Conservation (phyloP, 2,329 filamentous ascomycete species). For the Fusarium albosuccineum region DNA sequence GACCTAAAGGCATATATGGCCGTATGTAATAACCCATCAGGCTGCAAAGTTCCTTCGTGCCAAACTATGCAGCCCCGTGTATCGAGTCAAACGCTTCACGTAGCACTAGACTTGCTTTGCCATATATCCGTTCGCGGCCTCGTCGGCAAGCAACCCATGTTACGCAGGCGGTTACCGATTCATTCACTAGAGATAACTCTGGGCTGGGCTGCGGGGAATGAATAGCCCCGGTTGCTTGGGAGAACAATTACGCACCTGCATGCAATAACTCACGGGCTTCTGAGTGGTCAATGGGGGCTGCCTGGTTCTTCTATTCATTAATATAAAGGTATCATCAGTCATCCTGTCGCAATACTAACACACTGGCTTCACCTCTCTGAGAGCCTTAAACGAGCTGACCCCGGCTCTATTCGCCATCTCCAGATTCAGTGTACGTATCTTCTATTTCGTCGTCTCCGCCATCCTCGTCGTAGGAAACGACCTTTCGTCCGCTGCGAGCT, state of each 20-base stretch:
- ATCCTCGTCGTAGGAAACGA: conserved; percentile 28
- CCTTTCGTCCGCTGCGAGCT: conserved; percentile 32
- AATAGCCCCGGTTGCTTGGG: neutral
- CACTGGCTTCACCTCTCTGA: neutral
- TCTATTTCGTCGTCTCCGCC: conserved; percentile 25
- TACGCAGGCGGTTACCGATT: no score
- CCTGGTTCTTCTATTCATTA: neutral
- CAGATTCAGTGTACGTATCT: conserved; percentile 23
- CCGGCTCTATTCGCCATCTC: conserved; percentile 11
- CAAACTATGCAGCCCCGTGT: no score
- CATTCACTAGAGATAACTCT: no score
- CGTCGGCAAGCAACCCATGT: neutral
- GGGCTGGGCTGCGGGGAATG: no score
- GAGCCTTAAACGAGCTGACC: neutral
- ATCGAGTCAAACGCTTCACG: neutral
- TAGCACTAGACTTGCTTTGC: conserved; percentile 4
- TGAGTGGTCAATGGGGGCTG: neutral
- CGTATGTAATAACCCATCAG: neutral
- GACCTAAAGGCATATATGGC: no score
- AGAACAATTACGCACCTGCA: neutral
- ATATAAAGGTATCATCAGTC: conserved; percentile 15
- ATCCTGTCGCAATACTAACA: conserved; percentile 7
- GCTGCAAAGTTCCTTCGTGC: neutral
- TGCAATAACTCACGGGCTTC: conserved; percentile 1
- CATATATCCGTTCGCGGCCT: neutral